A percentile compares a stretch with the other conserved stretches of the same genome.
These are phyloP conservation scores for Pichia occidentalis DNA, from an alignment of 805 yeast genomes.

Conservation along the genomic window DNA sequence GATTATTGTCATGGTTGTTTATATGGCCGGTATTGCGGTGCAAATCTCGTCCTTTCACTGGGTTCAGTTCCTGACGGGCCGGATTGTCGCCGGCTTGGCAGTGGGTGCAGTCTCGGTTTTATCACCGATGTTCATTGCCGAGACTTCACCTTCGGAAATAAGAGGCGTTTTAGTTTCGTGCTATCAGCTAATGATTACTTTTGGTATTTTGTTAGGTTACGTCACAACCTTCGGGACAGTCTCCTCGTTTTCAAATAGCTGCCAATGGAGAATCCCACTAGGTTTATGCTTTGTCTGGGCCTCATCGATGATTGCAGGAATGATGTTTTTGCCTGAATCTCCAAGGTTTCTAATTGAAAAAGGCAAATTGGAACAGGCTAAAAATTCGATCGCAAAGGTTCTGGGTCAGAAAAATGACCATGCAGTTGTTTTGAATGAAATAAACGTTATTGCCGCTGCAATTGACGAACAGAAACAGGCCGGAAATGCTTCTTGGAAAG, in stretches of 20 bases:
- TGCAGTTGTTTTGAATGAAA: constrained; percentile 45
- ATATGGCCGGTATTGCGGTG: constrained; percentile 50
- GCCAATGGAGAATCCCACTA: constrained; percentile 62
- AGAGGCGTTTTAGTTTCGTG: constrained; percentile 65
- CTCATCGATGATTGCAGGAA: constrained; percentile 38
- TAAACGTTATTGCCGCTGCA: constrained; percentile 49
- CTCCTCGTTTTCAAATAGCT: constrained; percentile 36
- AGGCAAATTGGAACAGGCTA: constrained; percentile 43
- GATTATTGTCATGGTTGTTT: constrained; percentile 43
- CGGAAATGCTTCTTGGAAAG: constrained; percentile 59
- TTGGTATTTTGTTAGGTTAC: constrained; percentile 64
- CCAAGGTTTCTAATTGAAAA: constrained; percentile 53
- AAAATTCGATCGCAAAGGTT: constrained; percentile 45
- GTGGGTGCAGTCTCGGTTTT: constrained; percentile 47
- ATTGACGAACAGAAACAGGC: constrained; percentile 52
- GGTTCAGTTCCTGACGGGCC: constrained; percentile 57
- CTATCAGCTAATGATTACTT: constrained; percentile 60
- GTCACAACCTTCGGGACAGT: constrained; percentile 58
- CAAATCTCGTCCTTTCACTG: constrained; percentile 51
- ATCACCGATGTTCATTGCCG: constrained; percentile 53
- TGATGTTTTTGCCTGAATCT: constrained; percentile 60
- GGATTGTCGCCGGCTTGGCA: constrained; percentile 47
- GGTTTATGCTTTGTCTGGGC: constrained; percentile 44
- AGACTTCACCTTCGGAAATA: constrained; percentile 57
- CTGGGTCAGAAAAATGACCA: constrained; percentile 49